Base-by-base conservation (phyloP, 2,329 filamentous ascomycete genomes). In the Aspergillus latus region DNA sequence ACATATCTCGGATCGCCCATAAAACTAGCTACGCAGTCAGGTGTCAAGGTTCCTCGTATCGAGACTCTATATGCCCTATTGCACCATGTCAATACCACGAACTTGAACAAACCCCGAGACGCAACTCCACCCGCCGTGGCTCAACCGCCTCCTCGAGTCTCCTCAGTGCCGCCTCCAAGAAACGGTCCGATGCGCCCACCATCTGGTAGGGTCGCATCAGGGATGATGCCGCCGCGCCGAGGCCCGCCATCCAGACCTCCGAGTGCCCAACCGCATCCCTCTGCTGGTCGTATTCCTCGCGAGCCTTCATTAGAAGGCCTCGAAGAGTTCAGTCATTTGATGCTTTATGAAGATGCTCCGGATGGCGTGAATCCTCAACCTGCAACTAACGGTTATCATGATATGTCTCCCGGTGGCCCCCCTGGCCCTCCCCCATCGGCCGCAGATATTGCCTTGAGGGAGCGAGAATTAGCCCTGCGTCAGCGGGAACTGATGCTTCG, bases 1-100 rank as follows among this genome's bases (percentile, higher is more conserved):
- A 97, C 92, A 0, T 97, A 92, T 70, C 84, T 97, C 3, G 94
- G 93, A 40, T 93, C 93, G 5, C 93, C 94, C 2, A 88, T 97
- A 64, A 96, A 94, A 73, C 78, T 97, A 61, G 92, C 92, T 37
- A 86, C 90, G 65, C 86, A 90, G 56, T 81, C 78, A 30, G 85
- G 85, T 29, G 74, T 96, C 34, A 72, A 84, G 44, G 80, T 96
- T 11, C 92, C 93, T 47, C 88, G 92, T 48, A 89, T 97, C 65
- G 91, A 97, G 74, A 96, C 93, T 0, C 77, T 99, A 2, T 99
- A 99, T 73, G 87, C 93, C 34, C 83, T 97, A 63, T 83, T 97
- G 36, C 91, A 96, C 75, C 90, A 97, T 75, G 73, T 93, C 64
- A 99, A 99, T 71, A 84, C 85, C 40, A 80, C 87, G 66, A 99